Evolutionary conservation across 2,329 filamentous ascomycete genomes (phyloP), one percentile per base, ranked within the genome.

Genomic region (Fusarium albosuccineum): DNA sequence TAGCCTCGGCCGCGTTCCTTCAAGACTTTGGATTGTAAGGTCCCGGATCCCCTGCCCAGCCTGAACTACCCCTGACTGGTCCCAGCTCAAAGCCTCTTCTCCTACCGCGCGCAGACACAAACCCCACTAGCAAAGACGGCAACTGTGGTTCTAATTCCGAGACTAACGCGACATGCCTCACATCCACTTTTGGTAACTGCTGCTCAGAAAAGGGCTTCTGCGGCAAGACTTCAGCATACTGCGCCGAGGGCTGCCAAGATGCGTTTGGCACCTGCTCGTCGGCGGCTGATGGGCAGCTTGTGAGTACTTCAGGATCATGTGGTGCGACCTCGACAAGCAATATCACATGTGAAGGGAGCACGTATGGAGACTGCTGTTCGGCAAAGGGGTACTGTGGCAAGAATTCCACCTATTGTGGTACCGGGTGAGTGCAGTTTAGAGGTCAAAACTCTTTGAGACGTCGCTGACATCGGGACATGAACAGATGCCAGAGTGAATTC

Each of bases 81-180:
- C 7, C 10, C 44, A 46, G 44, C 53, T 58, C 57, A 16, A 30
- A 40, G 10, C 41, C 53, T 37, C 53, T 58, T 10, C 26, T 60
- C 26, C 54, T 60, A 4, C 37, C 57, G 5, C 57, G 57, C 26
- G 17, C 42, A 10, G 22, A 22, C 22, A 37, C 44, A 33, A 46
- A 60, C 37, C 57, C 57, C 53, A 58, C 37, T n/a, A 60, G 57
- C 37, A 51, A 44, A 39, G 57, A 60, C 22, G 57, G 57, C 16
- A 60, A 60, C 42, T 60, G 57, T 50, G 57, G 57, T 27, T 51
- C 57, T 6, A 60, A 60, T 49, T 60, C 57, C 6, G 57, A 60
- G 7, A 51, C 37, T 4, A 60, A 60, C 57, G 57, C 57, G 36
- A 60, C 57, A 60, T 60, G 57, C 37, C 57, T 60, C 39, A 59